Evolutionary conservation across 768 basidiomycete genomes (phyloP), one percentile per base, ranked within the genome.

Genomic region (Macrocybe gigantea): DNA sequence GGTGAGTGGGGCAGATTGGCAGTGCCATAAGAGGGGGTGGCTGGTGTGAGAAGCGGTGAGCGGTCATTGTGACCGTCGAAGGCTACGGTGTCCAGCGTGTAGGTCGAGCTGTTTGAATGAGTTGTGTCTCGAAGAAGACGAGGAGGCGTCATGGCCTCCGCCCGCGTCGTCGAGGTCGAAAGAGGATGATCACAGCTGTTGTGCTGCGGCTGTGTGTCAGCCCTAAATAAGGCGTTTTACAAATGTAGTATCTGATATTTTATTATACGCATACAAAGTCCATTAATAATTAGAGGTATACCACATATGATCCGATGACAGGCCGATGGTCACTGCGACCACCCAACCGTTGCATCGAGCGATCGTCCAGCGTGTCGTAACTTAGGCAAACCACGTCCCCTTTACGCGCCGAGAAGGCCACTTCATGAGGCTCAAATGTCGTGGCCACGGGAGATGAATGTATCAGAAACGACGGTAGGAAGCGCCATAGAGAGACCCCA

Each of bases 271-370:
- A 44, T 11, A 41, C n/a, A 44, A 32, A n/a, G 42, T 44, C n/a
- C 14, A 44, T 9, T 44, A 10, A 34, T 45, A 15, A 46, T 36
- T 45, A 84, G 32, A 87, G 54, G 65, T 85, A 88, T 44, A 87
- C 70, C 37, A 78, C 79, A 59, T 87, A 92, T 15, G 78, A 77
- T 47, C 87, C 87, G 51, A 89, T 79, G n/a, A 93, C 89, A 0
- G 90, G 90, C 34, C 90, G 68, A 60, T 93, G 90, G 62, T 93
- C 90, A 53, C 85, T 87, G 38, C 84, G 75, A 11, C 86, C 90
- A 61, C 87, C 84, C 47, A 94, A 62, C 48, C 76, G 71, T 36
- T 80, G 73, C 85, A 94, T 92, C 6, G 70, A 79, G 31, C 73
- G 70, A 59, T 94, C 88, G 52, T 86, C 80, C 13, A 93, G 71